Base-by-base conservation (phyloP, 768 basidiomycete species). In the Chalciporus pseudorubinellus region DNA sequence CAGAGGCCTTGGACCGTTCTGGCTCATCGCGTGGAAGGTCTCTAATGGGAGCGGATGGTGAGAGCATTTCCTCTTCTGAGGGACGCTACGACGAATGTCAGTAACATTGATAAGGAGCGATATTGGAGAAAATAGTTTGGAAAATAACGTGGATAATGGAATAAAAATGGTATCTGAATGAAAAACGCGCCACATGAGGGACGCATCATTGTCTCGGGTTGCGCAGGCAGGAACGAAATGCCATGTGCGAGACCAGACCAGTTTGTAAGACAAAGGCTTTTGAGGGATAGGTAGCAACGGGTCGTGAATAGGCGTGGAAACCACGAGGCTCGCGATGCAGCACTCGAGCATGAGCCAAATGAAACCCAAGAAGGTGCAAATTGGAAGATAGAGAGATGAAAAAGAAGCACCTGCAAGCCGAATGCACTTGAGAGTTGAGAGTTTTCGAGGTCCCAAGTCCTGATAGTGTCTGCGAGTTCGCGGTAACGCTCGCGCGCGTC, bases 361-460 rank as follows among this genome's bases (percentile, higher is more conserved):
- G 52, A 31, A 22, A 13, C 31, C 42, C 14, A 28, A 10, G 48
- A 42, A 39, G 48, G 41, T 20, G 13, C 18, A 18, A 36, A 26
- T 36, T 29, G 3, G 28, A 24, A 47, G 43, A 49, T 21, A 46
- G 46, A 48, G 48, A 2, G 3, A 36, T 36, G 34, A 36, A 19
- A 48, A 28, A 46, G 44, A 76, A 76, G 53, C 58, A 90, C 89
- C 73, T 84, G 82, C 55, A 69, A 65, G 18, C 77, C 84, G 63
- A 92, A 87, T 21, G 79, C 77, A 56, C 76, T 79, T 11, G 86
- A 89, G 22, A 94, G 75, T 59, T 84, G 80, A 44, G 83, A 79
- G 67, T 93, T 94, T 73, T 89, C 87, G 34, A 67, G 63, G 64
- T 93, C 88, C 92, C 92, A 95, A 24, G 74, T 62, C 64, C 81